A percentile compares a stretch with the other conserved stretches of the same genome.
These are phyloP conservation scores for Staphylotrichum tortipilum DNA, from an alignment of 495 filamentous ascomycete genomes.

Conservation along the genomic window DNA sequence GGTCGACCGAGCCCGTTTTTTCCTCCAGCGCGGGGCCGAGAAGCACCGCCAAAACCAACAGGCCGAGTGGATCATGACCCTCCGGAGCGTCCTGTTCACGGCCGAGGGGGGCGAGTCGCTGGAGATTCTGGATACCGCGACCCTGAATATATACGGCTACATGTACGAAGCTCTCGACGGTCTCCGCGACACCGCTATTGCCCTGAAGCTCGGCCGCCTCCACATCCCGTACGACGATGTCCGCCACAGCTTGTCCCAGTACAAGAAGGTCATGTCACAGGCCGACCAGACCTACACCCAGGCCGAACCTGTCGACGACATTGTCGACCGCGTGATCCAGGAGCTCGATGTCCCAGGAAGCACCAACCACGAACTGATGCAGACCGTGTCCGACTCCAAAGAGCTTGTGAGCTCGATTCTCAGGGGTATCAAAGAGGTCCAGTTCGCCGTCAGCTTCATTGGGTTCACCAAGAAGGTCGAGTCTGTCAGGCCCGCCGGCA, in stretches of 20 bases:
- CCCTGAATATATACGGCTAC: conserved; percentile 82
- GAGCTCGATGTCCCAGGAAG: conserved; percentile 68
- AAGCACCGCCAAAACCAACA: conserved; percentile 64
- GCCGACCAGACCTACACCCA: conserved; percentile 17
- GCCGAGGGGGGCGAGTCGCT: conserved; percentile 73
- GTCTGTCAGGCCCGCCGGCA: conserved; percentile 52
- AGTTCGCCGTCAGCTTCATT: conserved; percentile 90
- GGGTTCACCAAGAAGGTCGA: conserved; percentile 71
- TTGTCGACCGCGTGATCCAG: conserved; percentile 67
- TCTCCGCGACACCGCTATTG: conserved; percentile 80
- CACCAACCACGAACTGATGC: conserved; percentile 63
- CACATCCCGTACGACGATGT: conserved; percentile 89
- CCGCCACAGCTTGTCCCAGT: conserved; percentile 46
- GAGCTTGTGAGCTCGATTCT: conserved; percentile 87
- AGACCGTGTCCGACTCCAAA: conserved; percentile 84
- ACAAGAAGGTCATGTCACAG: conserved; percentile 30
- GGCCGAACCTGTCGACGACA: conserved; percentile 45
- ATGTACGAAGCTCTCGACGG: conserved; percentile 84
- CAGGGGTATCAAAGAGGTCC: conserved; percentile 88
- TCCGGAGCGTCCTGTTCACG: conserved; percentile 79
- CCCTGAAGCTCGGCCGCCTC: conserved; percentile 80
- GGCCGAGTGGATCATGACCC: conserved; percentile 86
- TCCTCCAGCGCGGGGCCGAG: conserved; percentile 66
- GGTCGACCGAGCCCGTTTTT: conserved; percentile 82
- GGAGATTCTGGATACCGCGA: conserved; percentile 84